phyloP scores from a whole-genome alignment of 495 filamentous ascomycete genomes.

The Penicillium goetzii region DNA sequence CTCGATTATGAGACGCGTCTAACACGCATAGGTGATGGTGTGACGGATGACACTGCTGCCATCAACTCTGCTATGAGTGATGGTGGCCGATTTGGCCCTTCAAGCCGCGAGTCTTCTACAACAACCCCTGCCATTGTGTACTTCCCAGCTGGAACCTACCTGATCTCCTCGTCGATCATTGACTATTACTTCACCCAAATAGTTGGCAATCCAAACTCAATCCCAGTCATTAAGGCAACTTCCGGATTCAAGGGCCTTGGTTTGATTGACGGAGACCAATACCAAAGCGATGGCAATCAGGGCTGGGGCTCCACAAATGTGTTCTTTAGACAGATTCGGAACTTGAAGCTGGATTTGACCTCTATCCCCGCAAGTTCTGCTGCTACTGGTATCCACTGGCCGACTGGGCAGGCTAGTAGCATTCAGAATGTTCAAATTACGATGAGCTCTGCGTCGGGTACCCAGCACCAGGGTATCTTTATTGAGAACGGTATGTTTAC shows the following conservation, averaged over 20 bases:
- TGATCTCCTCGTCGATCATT: slow-evolving; percentile 59
- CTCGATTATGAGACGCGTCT: slow-evolving; percentile 1
- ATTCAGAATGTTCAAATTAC: slow-evolving; percentile 78
- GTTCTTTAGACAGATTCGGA: slow-evolving; percentile 78
- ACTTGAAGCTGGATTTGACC: slow-evolving; percentile 76
- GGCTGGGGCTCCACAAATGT: slow-evolving; percentile 67
- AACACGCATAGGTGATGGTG: slow-evolving; percentile 53
- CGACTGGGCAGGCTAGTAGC: slow-evolving; percentile 70
- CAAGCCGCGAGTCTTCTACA: slow-evolving; percentile 50
- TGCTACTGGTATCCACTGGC: slow-evolving; percentile 77
- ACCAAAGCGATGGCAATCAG: slow-evolving; percentile 47
- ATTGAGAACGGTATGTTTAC: slow-evolving; percentile 65
- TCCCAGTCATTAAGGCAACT: slow-evolving; percentile 68
- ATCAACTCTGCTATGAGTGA: slow-evolving; percentile 64
- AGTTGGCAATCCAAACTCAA: slow-evolving; percentile 66
- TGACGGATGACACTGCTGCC: slow-evolving; percentile 67
- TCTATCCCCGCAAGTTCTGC: slow-evolving; percentile 55
- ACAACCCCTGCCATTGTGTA: slow-evolving; percentile 64
- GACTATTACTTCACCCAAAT: slow-evolving; percentile 68
- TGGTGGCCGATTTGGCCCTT: slow-evolving; percentile 55
- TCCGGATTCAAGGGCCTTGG: slow-evolving; percentile 65
- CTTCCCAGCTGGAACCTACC: slow-evolving; percentile 66
- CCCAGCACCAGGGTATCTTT: slow-evolving; percentile 72
- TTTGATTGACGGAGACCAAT: slow-evolving; percentile 71
- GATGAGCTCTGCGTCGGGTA: slow-evolving; percentile 63